Conservation (phyloP, 1,139 yeast genomes). For the Suhomyces maxii region DNA sequence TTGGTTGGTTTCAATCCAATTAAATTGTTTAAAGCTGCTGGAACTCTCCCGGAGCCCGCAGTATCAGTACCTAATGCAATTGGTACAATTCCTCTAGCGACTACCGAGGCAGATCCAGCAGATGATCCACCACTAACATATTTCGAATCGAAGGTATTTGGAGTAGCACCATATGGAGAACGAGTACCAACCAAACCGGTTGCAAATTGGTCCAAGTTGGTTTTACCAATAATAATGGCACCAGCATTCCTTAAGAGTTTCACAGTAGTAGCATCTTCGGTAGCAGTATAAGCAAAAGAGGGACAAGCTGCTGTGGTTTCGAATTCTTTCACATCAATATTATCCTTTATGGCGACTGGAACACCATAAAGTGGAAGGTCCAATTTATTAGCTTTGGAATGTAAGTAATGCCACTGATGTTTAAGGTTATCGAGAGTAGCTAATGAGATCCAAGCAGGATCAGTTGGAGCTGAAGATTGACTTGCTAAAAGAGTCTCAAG, state of each 20-base stretch:
- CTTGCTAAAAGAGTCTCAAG: constrained; percentile 49
- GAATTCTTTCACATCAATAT: constrained; percentile 81
- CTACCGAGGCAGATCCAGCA: constrained; percentile 93
- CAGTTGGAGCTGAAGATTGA: constrained; percentile 50
- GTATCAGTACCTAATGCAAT: constrained; percentile 92
- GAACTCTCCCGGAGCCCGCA: constrained; percentile 98
- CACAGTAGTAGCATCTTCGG: constrained; percentile 73
- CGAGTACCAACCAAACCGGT: constrained; percentile 95
- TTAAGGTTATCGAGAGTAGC: constrained; percentile 58
- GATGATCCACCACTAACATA: constrained; percentile 95
- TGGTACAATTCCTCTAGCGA: constrained; percentile 86
- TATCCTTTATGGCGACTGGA: constrained; percentile 92
- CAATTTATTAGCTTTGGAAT: constrained; percentile 55
- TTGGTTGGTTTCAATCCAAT: constrained; percentile 91
- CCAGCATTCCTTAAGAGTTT: constrained; percentile 72
- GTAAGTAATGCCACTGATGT: constrained; percentile 80
- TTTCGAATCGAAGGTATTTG: constrained; percentile 68
- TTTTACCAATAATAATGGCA: constrained; percentile 88
- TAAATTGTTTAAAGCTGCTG: constrained; percentile 91
- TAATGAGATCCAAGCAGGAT: constrained; percentile 90
- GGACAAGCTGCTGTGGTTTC: constrained; percentile 97
- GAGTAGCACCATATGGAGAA: constrained; percentile 89
- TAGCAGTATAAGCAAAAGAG: constrained; percentile 65
- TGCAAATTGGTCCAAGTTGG: constrained; percentile 94
- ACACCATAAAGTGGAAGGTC: constrained; percentile 78